Evolutionary conservation across 352 stramenopile species (phyloP), one percentile per base, ranked within the genome.

Genomic region (Aphanomyces stellatus): DNA sequence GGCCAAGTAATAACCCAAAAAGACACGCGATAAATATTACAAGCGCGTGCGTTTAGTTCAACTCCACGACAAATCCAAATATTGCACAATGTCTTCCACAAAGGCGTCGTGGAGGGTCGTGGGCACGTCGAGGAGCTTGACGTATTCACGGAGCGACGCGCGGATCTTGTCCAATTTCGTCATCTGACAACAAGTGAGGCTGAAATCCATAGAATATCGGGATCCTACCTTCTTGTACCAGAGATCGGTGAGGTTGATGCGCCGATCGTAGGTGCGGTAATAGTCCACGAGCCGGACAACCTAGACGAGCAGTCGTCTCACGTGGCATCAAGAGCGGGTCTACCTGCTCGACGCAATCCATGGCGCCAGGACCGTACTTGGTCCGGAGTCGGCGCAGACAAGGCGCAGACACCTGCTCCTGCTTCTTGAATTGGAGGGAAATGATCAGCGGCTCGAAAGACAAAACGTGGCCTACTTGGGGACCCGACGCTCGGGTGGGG

Each of bases 271-370:
- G 24, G 82, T 72, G 30, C 82, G 78, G 55, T 94, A 94, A 48
- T 94, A 94, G 63, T 91, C 84, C 13, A 94, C 76, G 42, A 94
- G 74, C 24, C 79, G 84, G 53, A 94, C 81, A 30, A 87, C 82
- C 37, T 46, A 46, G 37, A n/a, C 37, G 37, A 0, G 13, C n/a
- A 19, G n/a, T n/a, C 2, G 0, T 46, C n/a, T n/a, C 11, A 46
- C n/a, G 37, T 46, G 11, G n/a, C 13, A 46, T 46, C 13, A 92
- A 75, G 37, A 94, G 74, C 22, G 78, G 82, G 51, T 92, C 81
- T 30, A 87, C 82, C 60, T 94, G 86, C 56, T 90, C 86, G 0
- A 76, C 74, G 56, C 86, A 94, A 11, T 74, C 77, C 30, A 69
- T 71, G 41, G 88, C 73, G 5, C 84, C 80, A 7, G 43, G 19